Percentiles rank a stretch among this genome's conserved stretches.
These are phyloP conservation scores for Helichrysum umbraculigerum DNA, from an alignment of 129 eudicot genomes.

Conservation along the genomic window DNA sequence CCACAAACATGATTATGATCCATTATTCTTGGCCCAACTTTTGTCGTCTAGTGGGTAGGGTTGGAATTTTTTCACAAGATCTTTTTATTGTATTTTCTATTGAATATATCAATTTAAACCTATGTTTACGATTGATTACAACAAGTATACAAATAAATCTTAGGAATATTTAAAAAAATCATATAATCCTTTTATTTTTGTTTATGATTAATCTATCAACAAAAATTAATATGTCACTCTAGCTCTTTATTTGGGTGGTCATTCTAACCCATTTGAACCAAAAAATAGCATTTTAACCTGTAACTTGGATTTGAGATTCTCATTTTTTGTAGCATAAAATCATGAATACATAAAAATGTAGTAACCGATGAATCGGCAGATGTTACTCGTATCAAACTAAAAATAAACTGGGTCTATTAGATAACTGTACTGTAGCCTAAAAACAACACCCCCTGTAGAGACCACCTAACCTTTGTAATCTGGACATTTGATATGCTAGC, in stretches of 20 bases:
- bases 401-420: neutral
- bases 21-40: neutral
- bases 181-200: too few species aligned
- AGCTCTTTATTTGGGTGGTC: too few species aligned
- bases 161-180: too few species aligned
- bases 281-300: too few species aligned
- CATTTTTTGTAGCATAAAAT: too few species aligned
- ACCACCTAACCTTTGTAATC: neutral
- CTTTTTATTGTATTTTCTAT: too few species aligned
- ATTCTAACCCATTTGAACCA: neutral
- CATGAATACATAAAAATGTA: neutral
- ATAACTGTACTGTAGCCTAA: neutral
- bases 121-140: too few species aligned
- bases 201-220: too few species aligned
- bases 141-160: too few species aligned
- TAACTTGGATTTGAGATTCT: too few species aligned
- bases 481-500: conserved; percentile 6
- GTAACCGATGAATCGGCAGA: neutral
- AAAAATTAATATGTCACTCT: too few species aligned
- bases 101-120: too few species aligned
- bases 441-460: neutral
- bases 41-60: neutral
- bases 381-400: neutral
- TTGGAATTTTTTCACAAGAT: neutral
- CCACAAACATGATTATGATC: neutral